phyloP scores from a whole-genome alignment of 441 rosid species.

The Jatropha multifida region DNA sequence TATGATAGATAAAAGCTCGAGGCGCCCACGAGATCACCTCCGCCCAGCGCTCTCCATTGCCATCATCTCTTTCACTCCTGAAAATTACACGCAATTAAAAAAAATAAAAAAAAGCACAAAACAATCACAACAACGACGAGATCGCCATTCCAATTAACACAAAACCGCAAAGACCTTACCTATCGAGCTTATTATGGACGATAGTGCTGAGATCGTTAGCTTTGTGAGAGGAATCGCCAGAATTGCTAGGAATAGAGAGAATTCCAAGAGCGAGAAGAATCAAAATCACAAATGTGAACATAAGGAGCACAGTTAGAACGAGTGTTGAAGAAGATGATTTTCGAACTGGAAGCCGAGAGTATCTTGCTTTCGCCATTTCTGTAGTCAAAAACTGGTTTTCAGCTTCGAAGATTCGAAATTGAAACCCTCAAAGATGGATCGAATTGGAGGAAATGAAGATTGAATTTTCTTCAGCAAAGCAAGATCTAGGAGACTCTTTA shows the following conservation, averaged over 20 bases:
- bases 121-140: conserved; percentile 16
- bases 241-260: conserved; percentile 60
- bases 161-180: conserved; percentile 27
- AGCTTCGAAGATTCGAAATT: background rate
- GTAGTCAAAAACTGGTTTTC: background rate
- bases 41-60: conserved; percentile 60
- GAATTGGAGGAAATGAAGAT: background rate
- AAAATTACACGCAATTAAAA: background rate
- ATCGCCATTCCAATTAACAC: conserved; percentile 15
- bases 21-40: conserved; percentile 95
- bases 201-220: conserved; percentile 74
- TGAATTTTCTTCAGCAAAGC: background rate
- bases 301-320: conserved; percentile 46
- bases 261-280: conserved; percentile 72
- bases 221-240: conserved; percentile 39
- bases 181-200: conserved; percentile 37
- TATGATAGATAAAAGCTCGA: conserved; percentile 73
- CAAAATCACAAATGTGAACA: conserved; percentile 63
- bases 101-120: background rate
- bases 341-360: conserved; percentile 59
- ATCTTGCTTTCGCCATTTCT: conserved; percentile 61
- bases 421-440: background rate
- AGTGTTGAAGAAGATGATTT: conserved; percentile 59
- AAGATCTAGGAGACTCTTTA: background rate
- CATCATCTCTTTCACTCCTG: conserved; percentile 48